phyloP scores from a whole-genome alignment of 2,329 filamentous ascomycete species.

The Epichloe coenophiala region DNA sequence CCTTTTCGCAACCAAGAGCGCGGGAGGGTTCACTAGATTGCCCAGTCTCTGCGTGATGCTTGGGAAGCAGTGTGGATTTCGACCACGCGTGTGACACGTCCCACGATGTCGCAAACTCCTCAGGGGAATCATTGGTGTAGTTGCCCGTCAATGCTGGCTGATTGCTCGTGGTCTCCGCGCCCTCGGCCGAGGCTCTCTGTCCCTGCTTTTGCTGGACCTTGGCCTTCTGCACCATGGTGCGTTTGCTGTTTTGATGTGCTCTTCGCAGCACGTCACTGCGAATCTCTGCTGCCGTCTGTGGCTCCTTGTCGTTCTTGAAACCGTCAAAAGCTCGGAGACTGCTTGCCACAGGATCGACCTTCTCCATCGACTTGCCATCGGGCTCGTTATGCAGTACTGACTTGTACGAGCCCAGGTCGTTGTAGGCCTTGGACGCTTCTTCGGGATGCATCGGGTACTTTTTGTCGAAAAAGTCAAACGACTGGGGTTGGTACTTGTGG shows the following conservation, averaged over 20 bases:
- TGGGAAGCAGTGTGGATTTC: slow-evolving; percentile 14
- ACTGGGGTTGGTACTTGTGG: slow-evolving; percentile 22
- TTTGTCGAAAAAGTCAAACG: slow-evolving; percentile 15
- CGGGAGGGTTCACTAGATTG: background rate
- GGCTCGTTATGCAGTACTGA: slow-evolving; percentile 23
- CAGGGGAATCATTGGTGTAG: slow-evolving; percentile 37
- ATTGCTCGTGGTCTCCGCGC: slow-evolving; percentile 1
- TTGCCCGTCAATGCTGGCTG: slow-evolving; percentile 28
- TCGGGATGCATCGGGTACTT: slow-evolving; percentile 19
- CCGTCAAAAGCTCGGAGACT: slow-evolving; percentile 25
- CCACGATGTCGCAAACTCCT: slow-evolving; percentile 35
- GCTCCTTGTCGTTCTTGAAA: slow-evolving; percentile 9
- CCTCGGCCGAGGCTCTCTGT: slow-evolving; percentile 5
- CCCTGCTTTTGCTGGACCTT: slow-evolving; percentile 6
- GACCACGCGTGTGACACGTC: slow-evolving; percentile 14
- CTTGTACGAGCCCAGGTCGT: slow-evolving; percentile 27
- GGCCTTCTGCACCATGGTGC: slow-evolving; percentile 6
- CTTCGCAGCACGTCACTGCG: slow-evolving; percentile 18
- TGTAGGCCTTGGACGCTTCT: slow-evolving; percentile 24
- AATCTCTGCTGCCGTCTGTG: slow-evolving; percentile 18
- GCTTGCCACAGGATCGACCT: slow-evolving; percentile 20
- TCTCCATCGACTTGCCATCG: slow-evolving; percentile 15
- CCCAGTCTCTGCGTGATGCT: slow-evolving; percentile 1
- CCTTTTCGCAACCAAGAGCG: slow-evolving; percentile 8
- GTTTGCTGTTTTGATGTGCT: slow-evolving; percentile 11